These are phyloP conservation scores for Neckera pumila DNA, from an alignment of 225 moss, liverwort and hornwort species.

Conservation along the genomic window DNA sequence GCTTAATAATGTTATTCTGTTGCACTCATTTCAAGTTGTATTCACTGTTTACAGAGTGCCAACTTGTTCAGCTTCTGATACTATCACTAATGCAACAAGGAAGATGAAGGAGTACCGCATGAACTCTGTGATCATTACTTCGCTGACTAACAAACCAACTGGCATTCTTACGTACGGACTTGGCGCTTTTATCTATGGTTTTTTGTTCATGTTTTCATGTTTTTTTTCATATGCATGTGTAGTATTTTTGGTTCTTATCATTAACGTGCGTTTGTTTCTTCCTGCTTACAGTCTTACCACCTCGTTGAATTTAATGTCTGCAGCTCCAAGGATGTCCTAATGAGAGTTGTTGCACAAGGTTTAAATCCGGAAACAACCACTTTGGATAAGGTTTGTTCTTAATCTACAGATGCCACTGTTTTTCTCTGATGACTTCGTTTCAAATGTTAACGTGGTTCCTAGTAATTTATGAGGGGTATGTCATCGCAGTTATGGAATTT, in stretches of 20 bases:
- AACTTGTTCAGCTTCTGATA: conserved; percentile 73
- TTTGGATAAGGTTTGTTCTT: conserved; percentile 75
- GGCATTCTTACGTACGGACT: conserved; percentile 90
- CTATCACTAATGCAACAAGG: conserved; percentile 78
- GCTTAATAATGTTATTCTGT: neutral
- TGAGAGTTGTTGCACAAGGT: conserved; percentile 96
- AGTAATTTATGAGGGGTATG: neutral
- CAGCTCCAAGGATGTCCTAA: conserved; percentile 97
- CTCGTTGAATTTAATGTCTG: neutral
- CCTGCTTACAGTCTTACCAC: neutral
- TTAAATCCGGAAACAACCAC: conserved; percentile 82
- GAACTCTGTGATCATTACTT: conserved; percentile 85
- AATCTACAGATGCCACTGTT: neutral
- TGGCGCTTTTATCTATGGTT: neutral
- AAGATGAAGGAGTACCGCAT: conserved; percentile 93
- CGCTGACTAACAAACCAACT: conserved; percentile 74
- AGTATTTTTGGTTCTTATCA: neutral
- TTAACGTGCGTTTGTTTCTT: neutral
- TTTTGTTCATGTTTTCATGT: neutral
- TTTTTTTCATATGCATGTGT: neutral
- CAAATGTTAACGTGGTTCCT: neutral
- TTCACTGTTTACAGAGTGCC: conserved; percentile 51
- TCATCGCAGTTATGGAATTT: neutral
- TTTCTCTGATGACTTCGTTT: neutral
- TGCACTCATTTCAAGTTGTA: neutral